phyloP scores from a whole-genome alignment of 257 asterid genomes.

The Solanum arcanum region DNA sequence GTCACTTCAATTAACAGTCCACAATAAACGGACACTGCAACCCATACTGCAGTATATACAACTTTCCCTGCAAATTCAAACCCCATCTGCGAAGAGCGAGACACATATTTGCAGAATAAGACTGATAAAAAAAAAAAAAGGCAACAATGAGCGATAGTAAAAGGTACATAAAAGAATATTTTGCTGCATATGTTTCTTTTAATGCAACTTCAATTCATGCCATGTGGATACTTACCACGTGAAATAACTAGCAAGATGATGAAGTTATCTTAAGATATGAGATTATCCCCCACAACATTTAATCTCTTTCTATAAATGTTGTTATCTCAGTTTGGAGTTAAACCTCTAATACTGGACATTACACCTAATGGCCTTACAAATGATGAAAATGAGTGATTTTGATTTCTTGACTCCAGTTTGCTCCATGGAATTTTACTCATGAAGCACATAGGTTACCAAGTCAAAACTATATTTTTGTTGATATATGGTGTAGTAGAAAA shows the following conservation, averaged over 20 bases:
- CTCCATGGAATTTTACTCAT: neutral
- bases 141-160: neutral
- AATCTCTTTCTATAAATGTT: neutral
- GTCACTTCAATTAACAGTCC: neutral
- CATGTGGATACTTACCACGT: neutral
- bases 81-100: constrained; percentile 47
- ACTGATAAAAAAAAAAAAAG: neutral
- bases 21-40: constrained; percentile 11
- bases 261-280: neutral
- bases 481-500: no score
- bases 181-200: neutral
- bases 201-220: neutral
- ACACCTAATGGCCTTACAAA: neutral
- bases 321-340: neutral
- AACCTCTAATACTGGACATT: neutral
- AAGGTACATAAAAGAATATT: neutral
- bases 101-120: constrained; percentile 1
- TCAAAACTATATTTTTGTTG: no score
- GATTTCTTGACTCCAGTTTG: no score
- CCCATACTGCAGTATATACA: constrained; percentile 87
- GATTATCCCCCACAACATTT: neutral
- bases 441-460: neutral
- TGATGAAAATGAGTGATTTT: neutral
- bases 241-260: neutral
- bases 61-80: constrained; percentile 94